A percentile compares a stretch with the other conserved stretches of the same genome.
Evolutionary conservation across 768 basidiomycete species (phyloP).

Genomic region (Phylloporus sp.): DNA sequence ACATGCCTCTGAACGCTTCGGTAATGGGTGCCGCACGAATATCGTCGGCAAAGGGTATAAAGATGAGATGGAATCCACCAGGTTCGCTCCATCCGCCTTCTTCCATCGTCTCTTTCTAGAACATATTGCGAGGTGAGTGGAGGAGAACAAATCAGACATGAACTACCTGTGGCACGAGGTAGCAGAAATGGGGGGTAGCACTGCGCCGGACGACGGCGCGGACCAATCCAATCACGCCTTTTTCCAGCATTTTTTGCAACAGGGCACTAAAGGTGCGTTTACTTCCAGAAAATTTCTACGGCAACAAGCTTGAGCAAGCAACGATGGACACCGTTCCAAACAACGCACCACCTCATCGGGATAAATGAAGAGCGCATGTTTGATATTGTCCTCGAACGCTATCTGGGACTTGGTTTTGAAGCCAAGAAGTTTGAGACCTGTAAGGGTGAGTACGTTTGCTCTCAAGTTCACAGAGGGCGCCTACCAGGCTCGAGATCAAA

Average conservation of each 20-base stretch:
- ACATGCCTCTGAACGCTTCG: slow-evolving; percentile 57
- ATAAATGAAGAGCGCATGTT: slow-evolving; percentile 87
- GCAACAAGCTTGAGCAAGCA: neutral
- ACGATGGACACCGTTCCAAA: neutral
- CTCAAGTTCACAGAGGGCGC: slow-evolving; percentile 8
- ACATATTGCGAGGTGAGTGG: neutral
- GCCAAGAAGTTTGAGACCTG: slow-evolving; percentile 88
- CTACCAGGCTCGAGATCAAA: slow-evolving; percentile 73
- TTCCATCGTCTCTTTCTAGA: slow-evolving; percentile 65
- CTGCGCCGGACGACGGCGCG: slow-evolving; percentile 67
- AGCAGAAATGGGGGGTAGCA: slow-evolving; percentile 74
- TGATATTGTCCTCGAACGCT: slow-evolving; percentile 84
- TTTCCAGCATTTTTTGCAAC: slow-evolving; percentile 75
- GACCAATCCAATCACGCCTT: slow-evolving; percentile 79
- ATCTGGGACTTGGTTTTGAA: slow-evolving; percentile 76
- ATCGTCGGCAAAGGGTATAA: slow-evolving; percentile 93
- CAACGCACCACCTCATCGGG: slow-evolving; percentile 79
- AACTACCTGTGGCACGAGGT: slow-evolving; percentile 79
- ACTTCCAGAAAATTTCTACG: slow-evolving; percentile 78
- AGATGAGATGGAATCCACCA: slow-evolving; percentile 89
- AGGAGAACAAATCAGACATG: neutral
- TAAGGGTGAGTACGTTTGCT: neutral
- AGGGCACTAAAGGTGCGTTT: slow-evolving; percentile 89
- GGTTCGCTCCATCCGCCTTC: slow-evolving; percentile 77
- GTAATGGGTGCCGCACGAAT: slow-evolving; percentile 76